phyloP scores from a whole-genome alignment of 2,329 filamentous ascomycete species.

The Beauveria asiatica region DNA sequence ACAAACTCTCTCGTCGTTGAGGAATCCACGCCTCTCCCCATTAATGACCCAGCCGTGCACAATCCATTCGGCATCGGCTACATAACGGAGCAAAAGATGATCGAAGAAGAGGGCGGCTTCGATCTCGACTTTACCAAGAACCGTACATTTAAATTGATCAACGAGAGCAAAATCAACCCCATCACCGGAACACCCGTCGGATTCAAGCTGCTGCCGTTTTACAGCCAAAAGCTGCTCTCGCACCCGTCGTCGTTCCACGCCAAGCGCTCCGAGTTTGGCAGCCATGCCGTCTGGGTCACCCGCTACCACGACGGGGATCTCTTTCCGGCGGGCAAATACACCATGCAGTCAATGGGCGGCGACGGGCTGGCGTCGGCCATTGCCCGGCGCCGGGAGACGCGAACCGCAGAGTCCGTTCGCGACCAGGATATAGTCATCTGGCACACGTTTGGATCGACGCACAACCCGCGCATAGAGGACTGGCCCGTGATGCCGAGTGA shows the following conservation, averaged over 20 bases:
- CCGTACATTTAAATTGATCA: slow-evolving; percentile 40
- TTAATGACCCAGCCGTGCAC: slow-evolving; percentile 27
- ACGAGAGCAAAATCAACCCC: slow-evolving; percentile 32
- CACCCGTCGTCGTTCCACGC: slow-evolving; percentile 31
- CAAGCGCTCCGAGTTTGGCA: slow-evolving; percentile 33
- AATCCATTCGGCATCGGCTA: slow-evolving; percentile 47
- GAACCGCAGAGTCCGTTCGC: slow-evolving; percentile 31
- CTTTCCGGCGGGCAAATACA: slow-evolving; percentile 34
- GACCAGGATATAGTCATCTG: slow-evolving; percentile 48
- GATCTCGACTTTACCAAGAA: slow-evolving; percentile 43
- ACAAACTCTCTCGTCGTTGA: slow-evolving; percentile 41
- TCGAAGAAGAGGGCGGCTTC: slow-evolving; percentile 36
- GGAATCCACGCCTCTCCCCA: slow-evolving; percentile 33
- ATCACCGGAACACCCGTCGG: slow-evolving; percentile 35
- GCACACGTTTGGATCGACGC: slow-evolving; percentile 53
- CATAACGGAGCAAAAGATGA: slow-evolving; percentile 30
- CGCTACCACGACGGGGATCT: slow-evolving; percentile 33
- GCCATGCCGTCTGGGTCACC: slow-evolving; percentile 38
- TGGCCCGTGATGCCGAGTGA: slow-evolving; percentile 63
- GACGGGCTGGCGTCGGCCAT: slow-evolving; percentile 28
- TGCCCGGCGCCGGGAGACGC: slow-evolving; percentile 12
- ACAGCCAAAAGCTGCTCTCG: slow-evolving; percentile 38
- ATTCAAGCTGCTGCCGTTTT: slow-evolving; percentile 35
- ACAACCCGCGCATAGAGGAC: slow-evolving; percentile 57
- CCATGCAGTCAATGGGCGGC: slow-evolving; percentile 37